phyloP scores from a whole-genome alignment of 306 rosid species.

The Aeschynomene evenia region DNA sequence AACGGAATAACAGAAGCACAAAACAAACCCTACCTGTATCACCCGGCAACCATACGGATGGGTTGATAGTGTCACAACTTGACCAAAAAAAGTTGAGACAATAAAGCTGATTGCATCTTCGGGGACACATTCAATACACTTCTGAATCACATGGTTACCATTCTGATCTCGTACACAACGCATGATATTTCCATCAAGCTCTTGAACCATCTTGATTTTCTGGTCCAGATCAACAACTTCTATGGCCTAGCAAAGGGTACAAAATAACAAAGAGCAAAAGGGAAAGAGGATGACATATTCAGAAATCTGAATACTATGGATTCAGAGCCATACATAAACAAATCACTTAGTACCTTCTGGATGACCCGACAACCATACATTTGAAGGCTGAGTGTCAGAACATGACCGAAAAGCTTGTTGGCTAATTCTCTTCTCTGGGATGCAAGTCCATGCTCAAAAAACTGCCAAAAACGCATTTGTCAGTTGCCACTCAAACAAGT shows the following conservation, averaged over 20 bases:
- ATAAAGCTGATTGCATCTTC: conserved; percentile 65
- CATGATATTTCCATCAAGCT: conserved; percentile 86
- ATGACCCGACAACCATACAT: conserved; percentile 98
- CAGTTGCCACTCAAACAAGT: conserved; percentile 3
- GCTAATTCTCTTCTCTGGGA: conserved; percentile 89
- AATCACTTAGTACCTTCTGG: conserved; percentile 75
- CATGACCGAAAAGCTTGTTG: conserved; percentile 73
- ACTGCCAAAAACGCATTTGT: conserved; percentile 45
- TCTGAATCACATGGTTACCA: conserved; percentile 96
- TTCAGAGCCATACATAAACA: not conserved
- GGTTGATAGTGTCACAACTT: conserved; percentile 90
- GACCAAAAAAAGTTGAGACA: conserved; percentile 81
- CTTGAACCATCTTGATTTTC: conserved; percentile 86
- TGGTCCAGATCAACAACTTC: conserved; percentile 97
- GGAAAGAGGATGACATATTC: not conserved
- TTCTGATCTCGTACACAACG: conserved; percentile 98
- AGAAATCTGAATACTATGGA: not conserved
- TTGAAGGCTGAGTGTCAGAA: conserved; percentile 90
- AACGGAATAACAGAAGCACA: not conserved
- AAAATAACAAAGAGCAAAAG: not conserved
- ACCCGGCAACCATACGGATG: conserved; percentile 93
- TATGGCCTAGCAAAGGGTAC: conserved; percentile 60
- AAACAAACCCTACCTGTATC: conserved; percentile 49
- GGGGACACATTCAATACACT: conserved; percentile 81
- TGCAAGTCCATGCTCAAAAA: conserved; percentile 90